phyloP scores from a whole-genome alignment of 352 stramenopile genomes.

The Phytophthora aleatoria region DNA sequence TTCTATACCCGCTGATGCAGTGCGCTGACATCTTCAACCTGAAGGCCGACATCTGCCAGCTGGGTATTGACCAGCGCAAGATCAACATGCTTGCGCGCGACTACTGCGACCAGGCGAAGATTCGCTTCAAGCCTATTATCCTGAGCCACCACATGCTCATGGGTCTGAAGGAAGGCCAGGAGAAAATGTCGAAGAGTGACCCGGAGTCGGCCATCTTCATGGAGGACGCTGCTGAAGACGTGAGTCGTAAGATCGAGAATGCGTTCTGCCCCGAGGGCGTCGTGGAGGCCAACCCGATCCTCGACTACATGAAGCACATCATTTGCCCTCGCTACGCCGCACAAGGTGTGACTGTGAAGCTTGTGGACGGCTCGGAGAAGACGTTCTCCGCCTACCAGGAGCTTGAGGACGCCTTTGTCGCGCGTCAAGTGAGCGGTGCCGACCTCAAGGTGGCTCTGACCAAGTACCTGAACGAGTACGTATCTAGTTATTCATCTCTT shows the following conservation, averaged over 20 bases:
- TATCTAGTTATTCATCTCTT: slow-evolving; percentile 13
- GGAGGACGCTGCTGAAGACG: slow-evolving; percentile 95
- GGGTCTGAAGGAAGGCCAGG: slow-evolving; percentile 97
- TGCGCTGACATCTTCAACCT: slow-evolving; percentile 99
- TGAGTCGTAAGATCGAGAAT: slow-evolving; percentile 98
- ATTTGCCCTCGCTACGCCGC: slow-evolving; percentile 89
- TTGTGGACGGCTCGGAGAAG: slow-evolving; percentile 53
- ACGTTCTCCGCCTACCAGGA: slow-evolving; percentile 91
- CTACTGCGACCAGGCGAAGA: slow-evolving; percentile 97
- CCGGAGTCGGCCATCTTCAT: slow-evolving; percentile 99
- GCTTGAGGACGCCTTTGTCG: slow-evolving; percentile 92
- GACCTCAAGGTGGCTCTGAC: slow-evolving; percentile 95
- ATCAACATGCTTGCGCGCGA: slow-evolving; percentile 98
- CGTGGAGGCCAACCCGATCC: slow-evolving; percentile 93
- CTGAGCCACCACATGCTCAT: slow-evolving; percentile 99
- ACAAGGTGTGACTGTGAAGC: slow-evolving; percentile 57
- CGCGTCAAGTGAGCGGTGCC: slow-evolving; percentile 88
- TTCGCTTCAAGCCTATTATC: slow-evolving; percentile 95
- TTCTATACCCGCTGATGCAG: slow-evolving; percentile 98
- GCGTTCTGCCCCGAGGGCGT: slow-evolving; percentile 95
- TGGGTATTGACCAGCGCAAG: slow-evolving; percentile 99
- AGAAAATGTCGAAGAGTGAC: slow-evolving; percentile 99
- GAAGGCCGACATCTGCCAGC: slow-evolving; percentile 99
- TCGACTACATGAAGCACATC: slow-evolving; percentile 98
- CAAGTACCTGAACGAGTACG: slow-evolving; percentile 92